phyloP scores from a whole-genome alignment of 164 flowering plant species.

The Tetracentron sinense region DNA sequence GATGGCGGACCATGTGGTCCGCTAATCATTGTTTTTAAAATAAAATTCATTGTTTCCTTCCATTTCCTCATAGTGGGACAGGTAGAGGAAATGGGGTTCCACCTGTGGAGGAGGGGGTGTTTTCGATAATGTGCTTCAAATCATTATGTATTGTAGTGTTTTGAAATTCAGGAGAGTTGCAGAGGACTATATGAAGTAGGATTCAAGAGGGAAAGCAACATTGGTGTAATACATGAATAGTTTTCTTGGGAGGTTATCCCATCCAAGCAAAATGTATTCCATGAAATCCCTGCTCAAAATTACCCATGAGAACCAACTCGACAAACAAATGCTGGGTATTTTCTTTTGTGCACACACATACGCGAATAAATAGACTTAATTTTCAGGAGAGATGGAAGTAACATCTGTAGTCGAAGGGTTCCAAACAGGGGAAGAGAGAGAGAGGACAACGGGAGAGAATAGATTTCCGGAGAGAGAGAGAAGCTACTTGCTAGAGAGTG shows the following conservation, averaged over 20 bases:
- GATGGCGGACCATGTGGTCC: too few species aligned
- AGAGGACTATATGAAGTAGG: slow-evolving; percentile 51
- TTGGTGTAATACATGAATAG: slow-evolving; percentile 51
- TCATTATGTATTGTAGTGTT: slow-evolving; percentile 36
- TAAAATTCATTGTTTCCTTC: too few species aligned
- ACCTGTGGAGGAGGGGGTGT: slow-evolving; percentile 5
- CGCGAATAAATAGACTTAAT: too few species aligned
- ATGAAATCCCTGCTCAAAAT: slow-evolving; percentile 40
- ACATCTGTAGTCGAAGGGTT: too few species aligned
- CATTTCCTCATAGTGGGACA: slow-evolving; percentile 15
- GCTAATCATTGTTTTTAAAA: too few species aligned
- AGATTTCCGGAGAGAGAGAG: too few species aligned
- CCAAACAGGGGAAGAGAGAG: too few species aligned
- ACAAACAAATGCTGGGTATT: too few species aligned
- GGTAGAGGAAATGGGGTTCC: slow-evolving; percentile 15
- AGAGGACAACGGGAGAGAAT: too few species aligned
- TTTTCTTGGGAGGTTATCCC: slow-evolving; percentile 55
- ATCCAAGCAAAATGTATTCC: slow-evolving; percentile 42
- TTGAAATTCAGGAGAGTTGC: slow-evolving; percentile 44
- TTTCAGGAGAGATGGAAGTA: too few species aligned
- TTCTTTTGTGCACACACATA: too few species aligned
- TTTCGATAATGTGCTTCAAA: slow-evolving; percentile 26
- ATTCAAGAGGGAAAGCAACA: slow-evolving; percentile 30
- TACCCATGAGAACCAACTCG: slow-evolving; percentile 41
- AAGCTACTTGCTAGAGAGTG: too few species aligned